phyloP scores from a whole-genome alignment of 2,329 filamentous ascomycete species.

The Raffaelea albimanens region DNA sequence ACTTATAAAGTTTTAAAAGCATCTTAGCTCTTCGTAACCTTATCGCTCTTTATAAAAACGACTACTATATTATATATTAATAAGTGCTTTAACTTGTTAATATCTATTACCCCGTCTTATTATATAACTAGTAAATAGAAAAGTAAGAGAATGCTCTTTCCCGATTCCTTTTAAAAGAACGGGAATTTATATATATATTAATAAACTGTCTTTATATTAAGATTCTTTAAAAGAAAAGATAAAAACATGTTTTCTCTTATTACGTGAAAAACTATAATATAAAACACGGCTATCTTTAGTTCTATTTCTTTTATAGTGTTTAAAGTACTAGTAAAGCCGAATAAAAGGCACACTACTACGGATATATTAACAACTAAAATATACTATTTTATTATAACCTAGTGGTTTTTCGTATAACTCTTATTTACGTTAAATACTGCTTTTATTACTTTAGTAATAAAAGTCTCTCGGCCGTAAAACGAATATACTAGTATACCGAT shows the following conservation, averaged over 20 bases:
- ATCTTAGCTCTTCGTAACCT: conserved; percentile 2
- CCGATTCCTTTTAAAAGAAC: background rate
- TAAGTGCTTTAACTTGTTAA: conserved; percentile 1
- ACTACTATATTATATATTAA: conserved; percentile 1
- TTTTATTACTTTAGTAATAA: background rate
- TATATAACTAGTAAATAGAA: background rate
- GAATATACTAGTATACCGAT: background rate
- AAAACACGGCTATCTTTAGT: background rate
- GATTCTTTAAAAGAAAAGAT: background rate
- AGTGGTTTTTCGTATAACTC: conserved; percentile 1
- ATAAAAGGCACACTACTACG: background rate
- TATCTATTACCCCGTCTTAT: background rate
- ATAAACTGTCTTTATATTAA: background rate
- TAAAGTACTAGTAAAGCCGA: conserved; percentile 1
- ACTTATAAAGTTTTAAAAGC: background rate
- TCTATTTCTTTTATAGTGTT: conserved; percentile 3
- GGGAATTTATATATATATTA: background rate
- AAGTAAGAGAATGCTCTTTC: background rate
- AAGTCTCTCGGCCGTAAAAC: background rate
- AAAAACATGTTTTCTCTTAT: conserved; percentile 1
- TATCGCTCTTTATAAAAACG: conserved; percentile 1
- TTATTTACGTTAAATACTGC: background rate
- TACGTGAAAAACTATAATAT: background rate
- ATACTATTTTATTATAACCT: background rate
- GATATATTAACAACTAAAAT: conserved; percentile 1